Conservation (phyloP, 495 filamentous ascomycete genomes). For the Venustampulla echinocandica region DNA sequence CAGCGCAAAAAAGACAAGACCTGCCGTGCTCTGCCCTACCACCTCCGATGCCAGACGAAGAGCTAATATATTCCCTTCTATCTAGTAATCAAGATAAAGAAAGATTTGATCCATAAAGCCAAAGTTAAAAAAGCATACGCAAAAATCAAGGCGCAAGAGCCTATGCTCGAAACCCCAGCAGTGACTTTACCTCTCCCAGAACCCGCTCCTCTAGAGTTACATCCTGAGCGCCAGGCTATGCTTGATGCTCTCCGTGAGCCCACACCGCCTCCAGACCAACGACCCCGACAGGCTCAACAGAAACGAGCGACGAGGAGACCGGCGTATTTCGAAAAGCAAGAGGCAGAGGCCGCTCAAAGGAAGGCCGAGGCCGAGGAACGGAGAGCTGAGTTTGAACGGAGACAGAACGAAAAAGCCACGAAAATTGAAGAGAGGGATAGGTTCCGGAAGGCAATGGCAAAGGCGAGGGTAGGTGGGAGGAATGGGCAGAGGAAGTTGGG, state of each 20-base stretch:
- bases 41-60: background rate
- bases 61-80: no score
- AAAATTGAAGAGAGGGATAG: constrained; percentile 54
- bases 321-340: constrained; percentile 68
- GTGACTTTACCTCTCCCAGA: constrained; percentile 1
- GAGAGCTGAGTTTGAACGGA: constrained; percentile 46
- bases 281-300: constrained; percentile 3
- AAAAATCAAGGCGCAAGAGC: constrained; percentile 62
- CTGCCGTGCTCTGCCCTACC: no score
- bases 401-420: constrained; percentile 40
- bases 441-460: constrained; percentile 60
- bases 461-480: constrained; percentile 64
- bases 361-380: constrained; percentile 56
- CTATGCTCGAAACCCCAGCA: constrained; percentile 12
- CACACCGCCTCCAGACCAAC: constrained; percentile 14
- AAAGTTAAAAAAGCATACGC: constrained; percentile 90
- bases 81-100: constrained; percentile 85
- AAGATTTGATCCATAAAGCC: constrained; percentile 81
- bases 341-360: constrained; percentile 57
- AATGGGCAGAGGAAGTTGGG: constrained; percentile 80
- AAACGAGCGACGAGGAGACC: constrained; percentile 42
- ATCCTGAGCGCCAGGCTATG: constrained; percentile 65
- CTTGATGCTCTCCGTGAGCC: constrained; percentile 39
- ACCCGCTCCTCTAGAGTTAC: constrained; percentile 43
- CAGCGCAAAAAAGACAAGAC: constrained; percentile 3